Percentiles rank a stretch among this genome's conserved stretches.
Evolutionary conservation across 805 yeast species (phyloP).

Genomic region (Cyberlindnera mrakii): DNA sequence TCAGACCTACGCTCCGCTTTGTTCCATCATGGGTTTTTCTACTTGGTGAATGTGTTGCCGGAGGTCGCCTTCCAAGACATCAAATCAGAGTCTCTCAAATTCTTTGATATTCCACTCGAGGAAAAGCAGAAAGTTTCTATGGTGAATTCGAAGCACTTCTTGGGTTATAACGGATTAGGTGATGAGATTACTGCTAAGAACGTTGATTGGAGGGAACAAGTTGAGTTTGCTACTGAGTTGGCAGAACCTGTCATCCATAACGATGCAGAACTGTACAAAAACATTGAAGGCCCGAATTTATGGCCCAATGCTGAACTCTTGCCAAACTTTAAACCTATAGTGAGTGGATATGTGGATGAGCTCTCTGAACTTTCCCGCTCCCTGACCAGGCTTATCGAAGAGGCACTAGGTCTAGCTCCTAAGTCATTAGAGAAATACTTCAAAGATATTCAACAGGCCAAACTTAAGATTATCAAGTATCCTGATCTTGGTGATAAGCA

Average conservation of each 20-base stretch:
- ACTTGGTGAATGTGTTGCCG: constrained; percentile 38
- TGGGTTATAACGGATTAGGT: constrained; percentile 41
- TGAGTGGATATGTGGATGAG: constrained; percentile 32
- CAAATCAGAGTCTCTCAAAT: constrained; percentile 27
- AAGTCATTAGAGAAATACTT: constrained; percentile 42
- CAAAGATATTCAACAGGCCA: constrained; percentile 38
- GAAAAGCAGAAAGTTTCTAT: constrained; percentile 34
- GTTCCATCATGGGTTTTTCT: constrained; percentile 41
- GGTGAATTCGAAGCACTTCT: constrained; percentile 38
- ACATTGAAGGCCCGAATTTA: constrained; percentile 41
- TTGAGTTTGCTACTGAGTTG: constrained; percentile 48
- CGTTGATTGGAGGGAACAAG: constrained; percentile 46
- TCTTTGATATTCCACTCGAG: constrained; percentile 35
- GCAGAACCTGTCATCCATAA: constrained; percentile 23
- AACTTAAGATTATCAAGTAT: constrained; percentile 37
- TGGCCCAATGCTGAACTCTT: constrained; percentile 33
- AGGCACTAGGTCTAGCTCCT: constrained; percentile 44
- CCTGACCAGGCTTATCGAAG: constrained; percentile 45
- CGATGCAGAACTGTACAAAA: constrained; percentile 31
- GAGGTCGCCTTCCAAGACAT: constrained; percentile 24
- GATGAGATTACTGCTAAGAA: constrained; percentile 40
- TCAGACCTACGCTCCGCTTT: constrained; percentile 40
- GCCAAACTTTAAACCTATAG: constrained; percentile 30
- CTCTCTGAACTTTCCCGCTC: constrained; percentile 38
- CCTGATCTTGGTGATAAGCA: constrained; percentile 27